phyloP scores from a whole-genome alignment of 2,329 filamentous ascomycete genomes.

The Hypoxylon sp. region DNA sequence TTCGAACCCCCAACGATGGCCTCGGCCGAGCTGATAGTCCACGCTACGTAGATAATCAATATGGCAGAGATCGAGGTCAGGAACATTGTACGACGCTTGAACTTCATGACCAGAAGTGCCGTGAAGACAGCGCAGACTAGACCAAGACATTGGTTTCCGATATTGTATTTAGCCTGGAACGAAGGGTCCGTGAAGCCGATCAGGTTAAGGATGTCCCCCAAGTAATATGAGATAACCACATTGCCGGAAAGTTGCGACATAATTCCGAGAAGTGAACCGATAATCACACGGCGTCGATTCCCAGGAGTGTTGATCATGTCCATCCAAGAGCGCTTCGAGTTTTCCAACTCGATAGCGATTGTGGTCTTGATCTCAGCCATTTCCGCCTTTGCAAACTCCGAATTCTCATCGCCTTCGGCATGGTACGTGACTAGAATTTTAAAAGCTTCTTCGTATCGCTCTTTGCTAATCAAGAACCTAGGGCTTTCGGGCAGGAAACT shows the following conservation, averaged over 20 bases:
- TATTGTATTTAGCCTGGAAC: slow-evolving; percentile 60
- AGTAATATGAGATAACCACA: slow-evolving; percentile 62
- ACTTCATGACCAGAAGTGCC: slow-evolving; percentile 60
- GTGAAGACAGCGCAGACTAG: slow-evolving; percentile 60
- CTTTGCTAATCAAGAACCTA: slow-evolving; percentile 51
- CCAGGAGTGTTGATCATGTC: slow-evolving; percentile 65
- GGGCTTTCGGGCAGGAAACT: slow-evolving; percentile 53
- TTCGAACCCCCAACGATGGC: slow-evolving; percentile 48
- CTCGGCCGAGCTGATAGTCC: slow-evolving; percentile 63
- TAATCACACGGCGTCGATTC: slow-evolving; percentile 63
- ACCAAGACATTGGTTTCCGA: slow-evolving; percentile 63
- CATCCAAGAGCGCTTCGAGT: slow-evolving; percentile 65
- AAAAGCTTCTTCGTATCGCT: slow-evolving; percentile 51
- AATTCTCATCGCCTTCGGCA: slow-evolving; percentile 61
- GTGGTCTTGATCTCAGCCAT: slow-evolving; percentile 69
- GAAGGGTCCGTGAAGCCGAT: slow-evolving; percentile 59
- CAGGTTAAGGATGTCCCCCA: slow-evolving; percentile 61
- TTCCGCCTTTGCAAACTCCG: slow-evolving; percentile 62
- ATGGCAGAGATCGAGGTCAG: slow-evolving; percentile 65
- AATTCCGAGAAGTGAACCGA: slow-evolving; percentile 64
- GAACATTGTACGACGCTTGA: slow-evolving; percentile 64
- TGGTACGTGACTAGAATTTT: slow-evolving; percentile 56
- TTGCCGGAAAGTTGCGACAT: slow-evolving; percentile 69
- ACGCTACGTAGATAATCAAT: slow-evolving; percentile 66
- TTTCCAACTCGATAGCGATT: slow-evolving; percentile 58